Conservation (phyloP, 306 rosid species). For the Ceratonia siliqua region DNA sequence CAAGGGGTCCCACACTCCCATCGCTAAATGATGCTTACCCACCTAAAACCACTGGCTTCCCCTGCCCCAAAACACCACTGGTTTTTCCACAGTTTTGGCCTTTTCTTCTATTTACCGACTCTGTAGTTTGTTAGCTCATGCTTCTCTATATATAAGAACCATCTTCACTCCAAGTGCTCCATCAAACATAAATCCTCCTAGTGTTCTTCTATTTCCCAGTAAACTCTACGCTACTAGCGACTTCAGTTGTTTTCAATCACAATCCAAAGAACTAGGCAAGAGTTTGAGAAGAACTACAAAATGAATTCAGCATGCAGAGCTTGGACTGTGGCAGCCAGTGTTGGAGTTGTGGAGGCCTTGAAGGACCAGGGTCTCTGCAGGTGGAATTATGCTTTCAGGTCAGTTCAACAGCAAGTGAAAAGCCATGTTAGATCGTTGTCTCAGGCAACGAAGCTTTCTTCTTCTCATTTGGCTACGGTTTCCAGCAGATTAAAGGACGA, state of each 20-base stretch:
- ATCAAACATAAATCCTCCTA: not conserved
- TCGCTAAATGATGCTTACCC: not conserved
- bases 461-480: slow-evolving; percentile 35
- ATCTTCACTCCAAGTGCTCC: not conserved
- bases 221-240: not conserved
- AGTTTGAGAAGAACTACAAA: not conserved
- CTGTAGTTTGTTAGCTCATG: not conserved
- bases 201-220: not conserved
- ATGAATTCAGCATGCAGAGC: slow-evolving; percentile 35
- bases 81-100: not conserved
- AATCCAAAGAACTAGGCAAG: not conserved
- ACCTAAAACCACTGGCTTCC: not conserved
- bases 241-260: not conserved
- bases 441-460: slow-evolving; percentile 45
- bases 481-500: slow-evolving; percentile 40
- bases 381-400: slow-evolving; percentile 42
- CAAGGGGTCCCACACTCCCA: not conserved
- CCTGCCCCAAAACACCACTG: not conserved
- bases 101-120: not conserved
- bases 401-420: slow-evolving; percentile 43
- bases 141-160: not conserved
- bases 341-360: slow-evolving; percentile 44
- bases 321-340: slow-evolving; percentile 41
- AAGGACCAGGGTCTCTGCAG: slow-evolving; percentile 62
- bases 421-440: slow-evolving; percentile 35